Conservation (phyloP, 1,284 basidiomycete species). For the Moesziomyces globuligerus region DNA sequence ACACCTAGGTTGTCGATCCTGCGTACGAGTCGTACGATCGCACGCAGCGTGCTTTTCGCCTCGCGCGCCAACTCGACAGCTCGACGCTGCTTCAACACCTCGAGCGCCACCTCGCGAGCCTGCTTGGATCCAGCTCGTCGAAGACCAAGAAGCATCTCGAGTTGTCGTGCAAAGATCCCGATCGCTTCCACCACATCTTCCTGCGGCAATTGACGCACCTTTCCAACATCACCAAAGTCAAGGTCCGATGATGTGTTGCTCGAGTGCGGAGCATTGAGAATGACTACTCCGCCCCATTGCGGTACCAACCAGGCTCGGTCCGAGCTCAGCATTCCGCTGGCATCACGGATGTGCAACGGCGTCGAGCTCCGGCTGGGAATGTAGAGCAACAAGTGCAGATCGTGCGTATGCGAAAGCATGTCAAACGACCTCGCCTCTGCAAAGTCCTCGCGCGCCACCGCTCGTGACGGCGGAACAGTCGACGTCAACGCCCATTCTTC, state of each 20-base stretch:
- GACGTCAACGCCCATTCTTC: constrained; percentile 84
- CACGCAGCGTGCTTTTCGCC: constrained; percentile 47
- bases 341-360: constrained; percentile 78
- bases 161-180: constrained; percentile 78
- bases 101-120: no score
- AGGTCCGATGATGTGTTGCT: neutral
- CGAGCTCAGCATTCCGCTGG: constrained; percentile 8
- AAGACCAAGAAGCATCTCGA: constrained; percentile 81
- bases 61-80: constrained; percentile 50
- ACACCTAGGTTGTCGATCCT: constrained; percentile 63
- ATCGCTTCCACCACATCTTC: constrained; percentile 74
- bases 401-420: constrained; percentile 69
- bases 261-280: constrained; percentile 72
- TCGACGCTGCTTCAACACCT: constrained; percentile 41
- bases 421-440: constrained; percentile 16
- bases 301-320: constrained; percentile 82
- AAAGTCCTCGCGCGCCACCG: neutral
- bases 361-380: constrained; percentile 78
- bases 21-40: constrained; percentile 53
- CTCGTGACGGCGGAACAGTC: constrained; percentile 24
- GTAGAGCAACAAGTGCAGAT: constrained; percentile 91
- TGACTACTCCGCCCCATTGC: constrained; percentile 91
- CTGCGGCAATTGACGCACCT: constrained; percentile 12
- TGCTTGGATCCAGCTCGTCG: no score
- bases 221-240: neutral